Evolutionary conservation across 441 rosid species (phyloP).

Genomic region (Pelargonium cotyledonis): DNA sequence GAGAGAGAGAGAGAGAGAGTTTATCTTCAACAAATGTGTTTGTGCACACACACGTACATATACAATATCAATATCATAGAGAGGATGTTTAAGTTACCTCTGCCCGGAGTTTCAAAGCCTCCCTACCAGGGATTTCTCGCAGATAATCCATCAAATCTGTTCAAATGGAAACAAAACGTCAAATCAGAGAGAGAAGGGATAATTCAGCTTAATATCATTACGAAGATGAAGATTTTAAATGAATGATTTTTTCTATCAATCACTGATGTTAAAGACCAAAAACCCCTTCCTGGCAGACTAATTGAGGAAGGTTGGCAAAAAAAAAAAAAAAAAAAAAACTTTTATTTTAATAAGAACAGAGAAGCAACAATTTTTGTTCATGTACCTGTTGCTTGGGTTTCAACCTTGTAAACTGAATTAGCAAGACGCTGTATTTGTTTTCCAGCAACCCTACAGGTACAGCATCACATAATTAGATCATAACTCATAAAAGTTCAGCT

Average conservation of each 20-base stretch:
- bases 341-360: neutral
- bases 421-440: conserved; percentile 53
- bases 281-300: too few relatives aligned
- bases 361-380: conserved; percentile 4
- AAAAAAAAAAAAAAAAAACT: too few relatives aligned
- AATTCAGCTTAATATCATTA: neutral
- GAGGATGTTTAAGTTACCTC: conserved; percentile 41
- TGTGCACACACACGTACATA: neutral
- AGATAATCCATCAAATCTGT: conserved; percentile 82
- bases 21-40: neutral
- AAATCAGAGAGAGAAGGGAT: neutral
- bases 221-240: neutral
- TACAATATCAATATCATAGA: neutral
- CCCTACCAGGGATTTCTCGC: conserved; percentile 79
- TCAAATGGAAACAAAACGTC: conserved; percentile 7
- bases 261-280: too few relatives aligned
- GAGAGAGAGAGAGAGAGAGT: neutral
- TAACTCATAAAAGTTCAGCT: conserved; percentile 1
- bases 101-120: conserved; percentile 84
- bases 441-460: conserved; percentile 57
- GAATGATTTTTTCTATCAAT: neutral
- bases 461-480: conserved; percentile 16
- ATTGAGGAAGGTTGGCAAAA: neutral
- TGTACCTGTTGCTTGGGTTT: conserved; percentile 68
- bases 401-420: conserved; percentile 68